Conservation (phyloP, 129 eudicot species). For the Ambrosia artemisiifolia region DNA sequence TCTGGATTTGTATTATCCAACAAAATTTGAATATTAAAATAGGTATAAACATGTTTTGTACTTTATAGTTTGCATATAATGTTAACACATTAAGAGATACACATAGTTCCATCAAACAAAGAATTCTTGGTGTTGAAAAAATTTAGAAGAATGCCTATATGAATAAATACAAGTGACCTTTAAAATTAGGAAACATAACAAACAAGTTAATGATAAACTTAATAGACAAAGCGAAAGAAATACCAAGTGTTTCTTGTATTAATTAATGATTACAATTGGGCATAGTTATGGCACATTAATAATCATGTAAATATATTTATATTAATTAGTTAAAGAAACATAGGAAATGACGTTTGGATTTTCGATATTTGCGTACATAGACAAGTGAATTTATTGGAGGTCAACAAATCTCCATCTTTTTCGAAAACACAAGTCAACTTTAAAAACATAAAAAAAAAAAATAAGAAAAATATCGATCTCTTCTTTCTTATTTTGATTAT, state of each 20-base stretch:
- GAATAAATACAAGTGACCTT: neutral
- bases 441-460: conserved; percentile 1
- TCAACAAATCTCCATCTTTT: conserved; percentile 33
- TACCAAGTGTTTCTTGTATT: conserved; percentile 16
- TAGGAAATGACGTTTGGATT: conserved; percentile 24
- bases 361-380: conserved; percentile 22
- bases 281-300: conserved; percentile 8
- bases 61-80: neutral
- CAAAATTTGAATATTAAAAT: neutral
- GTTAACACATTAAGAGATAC: neutral
- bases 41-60: neutral
- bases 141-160: neutral
- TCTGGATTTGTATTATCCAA: neutral
- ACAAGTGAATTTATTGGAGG: conserved; percentile 27
- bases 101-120: neutral
- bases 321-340: conserved; percentile 17
- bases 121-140: neutral
- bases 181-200: neutral
- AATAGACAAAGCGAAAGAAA: conserved; percentile 15
- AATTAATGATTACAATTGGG: conserved; percentile 1
- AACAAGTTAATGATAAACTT: neutral
- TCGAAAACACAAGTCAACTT: conserved; percentile 42
- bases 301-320: conserved; percentile 7
- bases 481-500: neutral
- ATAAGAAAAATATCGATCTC: neutral